These are phyloP conservation scores for Saturnispora serradocipensis DNA, from an alignment of 805 yeast species.

Conservation along the genomic window DNA sequence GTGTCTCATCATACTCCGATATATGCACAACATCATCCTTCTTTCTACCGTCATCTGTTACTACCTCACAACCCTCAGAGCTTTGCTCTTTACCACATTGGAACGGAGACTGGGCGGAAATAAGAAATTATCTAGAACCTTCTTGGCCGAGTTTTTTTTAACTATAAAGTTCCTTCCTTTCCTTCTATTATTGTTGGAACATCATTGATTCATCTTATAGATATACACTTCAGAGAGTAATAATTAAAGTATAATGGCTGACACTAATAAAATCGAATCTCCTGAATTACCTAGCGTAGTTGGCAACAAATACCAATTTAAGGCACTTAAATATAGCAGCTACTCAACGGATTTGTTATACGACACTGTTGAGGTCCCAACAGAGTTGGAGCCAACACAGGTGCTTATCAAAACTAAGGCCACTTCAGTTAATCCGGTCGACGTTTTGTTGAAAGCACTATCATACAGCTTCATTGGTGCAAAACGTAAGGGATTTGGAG, in stretches of 20 bases:
- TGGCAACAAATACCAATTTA: conserved; percentile 9
- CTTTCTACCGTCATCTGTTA: background rate
- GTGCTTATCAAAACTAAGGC: conserved; percentile 16
- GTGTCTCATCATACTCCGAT: background rate
- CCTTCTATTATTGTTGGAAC: too few species aligned
- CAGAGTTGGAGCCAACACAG: conserved; percentile 12
- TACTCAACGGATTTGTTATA: conserved; percentile 9
- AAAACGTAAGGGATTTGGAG: conserved; percentile 14
- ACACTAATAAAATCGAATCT: background rate
- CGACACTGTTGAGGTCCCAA: conserved; percentile 9
- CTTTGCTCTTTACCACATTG: background rate
- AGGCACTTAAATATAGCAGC: conserved; percentile 13
- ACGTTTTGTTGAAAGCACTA: conserved; percentile 10
- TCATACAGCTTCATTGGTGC: conserved; percentile 9
- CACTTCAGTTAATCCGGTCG: conserved; percentile 19
- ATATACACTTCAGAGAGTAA: background rate
- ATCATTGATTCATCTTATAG: too few species aligned
- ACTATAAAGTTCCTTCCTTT: too few species aligned
- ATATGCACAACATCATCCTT: background rate
- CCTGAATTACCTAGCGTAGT: conserved; percentile 4
- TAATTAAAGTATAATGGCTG: background rate
- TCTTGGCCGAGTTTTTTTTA: background rate
- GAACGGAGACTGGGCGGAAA: background rate
- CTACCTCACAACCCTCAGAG: background rate
- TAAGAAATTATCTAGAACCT: background rate